Evolutionary conservation across 768 basidiomycete species (phyloP), one percentile per base, ranked within the genome.

Genomic region (Tulasnella sp.): DNA sequence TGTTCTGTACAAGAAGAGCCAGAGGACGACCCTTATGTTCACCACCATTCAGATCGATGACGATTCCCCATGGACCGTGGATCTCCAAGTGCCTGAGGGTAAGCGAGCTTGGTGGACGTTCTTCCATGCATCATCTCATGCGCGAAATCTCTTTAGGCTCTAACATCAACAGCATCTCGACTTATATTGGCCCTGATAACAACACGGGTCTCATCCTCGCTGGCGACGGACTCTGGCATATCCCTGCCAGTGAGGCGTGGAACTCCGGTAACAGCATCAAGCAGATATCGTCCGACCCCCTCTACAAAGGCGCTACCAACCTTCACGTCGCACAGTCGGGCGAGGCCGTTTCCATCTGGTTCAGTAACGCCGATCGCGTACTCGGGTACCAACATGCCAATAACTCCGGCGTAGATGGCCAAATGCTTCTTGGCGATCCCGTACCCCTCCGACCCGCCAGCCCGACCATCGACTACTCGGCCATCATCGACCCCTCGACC

Each of bases 211-310:
- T 78, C 31, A 40, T 78, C 18, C n/a, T 78, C 27, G 58, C 58
- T 44, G 77, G 77, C 34, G 62, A 62, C 18, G 77, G 77, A 7
- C 77, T 78, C 21, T 78, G 58, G 58, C 77, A 78, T 38, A 78
- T 78, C 42, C 34, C 77, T 24, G 39, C 52, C 31, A 62, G 21
- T 8, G 48, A 78, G 9, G 42, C 77, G 18, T 21, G 36, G 10
- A 27, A 78, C 36, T 71, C 77, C n/a, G 52, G 77, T 4, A 39
- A 71, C 31, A 39, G 16, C 31, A 18, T 39, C 31, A 71, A 71
- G 16, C 6, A 24, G 31, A 39, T 71, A 12, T 71, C 68, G 2
- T 71, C 68, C 68, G 38, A 71, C 68, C 31, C 38, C 19, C 31
- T 71, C 68, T 71, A 34, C 68, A 12, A 31, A 34, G 68, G 68